Base-by-base conservation (phyloP, 2,329 filamentous ascomycete species). In the Ophiostoma ips region DNA sequence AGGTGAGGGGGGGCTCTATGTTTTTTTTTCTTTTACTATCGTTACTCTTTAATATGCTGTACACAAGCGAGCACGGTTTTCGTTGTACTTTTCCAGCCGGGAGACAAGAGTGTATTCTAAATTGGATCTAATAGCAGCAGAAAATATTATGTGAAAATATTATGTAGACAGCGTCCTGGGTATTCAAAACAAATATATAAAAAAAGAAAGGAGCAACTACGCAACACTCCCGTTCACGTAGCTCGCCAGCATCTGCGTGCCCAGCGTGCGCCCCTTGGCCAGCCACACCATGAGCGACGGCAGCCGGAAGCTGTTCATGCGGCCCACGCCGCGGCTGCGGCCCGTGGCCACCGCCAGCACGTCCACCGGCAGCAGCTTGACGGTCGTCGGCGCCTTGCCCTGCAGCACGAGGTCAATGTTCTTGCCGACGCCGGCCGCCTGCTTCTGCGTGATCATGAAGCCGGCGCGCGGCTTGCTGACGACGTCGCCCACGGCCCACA, bases 401-500 rank as follows among this genome's bases (percentile, higher is more conserved):
- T 64, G 64, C 19, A 77, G 60, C 4, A 60, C 66, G 13, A 69
- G 65, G n/a, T 70, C 69, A 48, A 78, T 64, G 57, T 78, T 78
- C 63, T 71, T 74, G 44, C 64, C 70, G 3, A 76, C 72, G 30
- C 70, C 70, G 18, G 67, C 67, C 3, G 73, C 72, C 70, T 77
- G 74, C 55, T 74, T 73, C 51, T 76, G 61, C 8, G 68, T 63
- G 51, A 67, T 61, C 31, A 71, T 60, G 52, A 66, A 71, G 28
- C 64, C 64, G n/a, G 63, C 65, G 15, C 68, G 65, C 19, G 73
- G 72, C 58, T 68, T 68, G 55, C 68, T 70, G 21, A 76, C 69
- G 38, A 75, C 61, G 50, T 78, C 75, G 21, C 75, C 75, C 3
- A 69, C 66, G 8, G 73, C 74, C 74, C 75, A 78, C 21, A 75